Conservation (phyloP, 805 yeast species). For the Ogataea pilisensis region DNA sequence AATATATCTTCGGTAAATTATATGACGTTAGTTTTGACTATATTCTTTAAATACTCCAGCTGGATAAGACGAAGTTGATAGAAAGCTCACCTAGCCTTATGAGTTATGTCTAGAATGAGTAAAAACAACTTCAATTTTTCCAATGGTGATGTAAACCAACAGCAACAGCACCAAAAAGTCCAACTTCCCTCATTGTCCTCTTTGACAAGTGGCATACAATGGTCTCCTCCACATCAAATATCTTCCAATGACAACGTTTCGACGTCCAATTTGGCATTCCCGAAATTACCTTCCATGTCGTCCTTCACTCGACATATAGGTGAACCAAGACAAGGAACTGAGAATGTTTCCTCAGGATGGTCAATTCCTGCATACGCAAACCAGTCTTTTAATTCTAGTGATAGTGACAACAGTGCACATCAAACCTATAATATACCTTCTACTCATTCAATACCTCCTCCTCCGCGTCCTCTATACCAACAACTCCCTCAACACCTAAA, state of each 20-base stretch:
- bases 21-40: too few species aligned
- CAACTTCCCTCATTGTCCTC: slow-evolving; percentile 15
- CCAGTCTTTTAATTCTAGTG: too few species aligned
- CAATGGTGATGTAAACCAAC: not conserved
- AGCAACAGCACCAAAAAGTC: slow-evolving; percentile 3
- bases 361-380: slow-evolving; percentile 8
- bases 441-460: not conserved
- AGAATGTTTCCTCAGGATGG: not conserved
- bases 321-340: not conserved
- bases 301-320: not conserved
- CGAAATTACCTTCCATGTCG: slow-evolving; percentile 4
- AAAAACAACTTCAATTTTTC: not conserved
- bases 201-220: slow-evolving; percentile 11
- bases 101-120: not conserved
- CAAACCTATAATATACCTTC: not conserved
- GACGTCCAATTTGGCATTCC: slow-evolving; percentile 6
- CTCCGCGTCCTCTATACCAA: not conserved
- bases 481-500: not conserved
- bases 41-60: too few species aligned
- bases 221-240: slow-evolving; percentile 7
- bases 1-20: too few species aligned
- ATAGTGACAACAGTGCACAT: too few species aligned
- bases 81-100: not conserved
- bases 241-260: slow-evolving; percentile 4
- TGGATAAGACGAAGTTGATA: too few species aligned